phyloP scores from a whole-genome alignment of 176 grass and related monocot genomes.

The Alopecurus myosuroides region DNA sequence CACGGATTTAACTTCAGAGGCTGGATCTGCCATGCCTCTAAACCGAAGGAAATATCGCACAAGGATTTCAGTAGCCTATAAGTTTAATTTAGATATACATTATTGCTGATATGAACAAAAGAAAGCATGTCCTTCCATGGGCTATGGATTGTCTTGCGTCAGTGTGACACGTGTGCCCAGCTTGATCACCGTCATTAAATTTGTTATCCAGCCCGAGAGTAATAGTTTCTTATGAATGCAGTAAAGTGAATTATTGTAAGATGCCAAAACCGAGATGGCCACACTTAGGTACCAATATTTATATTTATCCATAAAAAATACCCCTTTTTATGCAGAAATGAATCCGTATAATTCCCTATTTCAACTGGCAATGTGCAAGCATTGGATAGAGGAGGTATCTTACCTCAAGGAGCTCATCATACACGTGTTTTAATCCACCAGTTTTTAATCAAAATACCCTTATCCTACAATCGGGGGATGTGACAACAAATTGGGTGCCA shows the following conservation, averaged over 20 bases:
- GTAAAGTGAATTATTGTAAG: not conserved
- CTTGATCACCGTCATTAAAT: not conserved
- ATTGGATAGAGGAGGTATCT: not conserved
- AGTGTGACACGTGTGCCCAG: not conserved
- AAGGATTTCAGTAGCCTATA: not conserved
- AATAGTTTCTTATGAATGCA: not conserved
- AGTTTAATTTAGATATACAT: not conserved
- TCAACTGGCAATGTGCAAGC: not conserved
- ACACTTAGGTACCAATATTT: not conserved
- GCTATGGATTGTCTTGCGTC: not conserved
- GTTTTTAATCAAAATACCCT: constrained; percentile 98
- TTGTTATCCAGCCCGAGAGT: not conserved
- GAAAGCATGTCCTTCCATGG: not conserved
- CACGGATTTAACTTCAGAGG: not conserved
- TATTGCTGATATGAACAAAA: not conserved
- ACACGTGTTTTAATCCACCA: constrained; percentile 82
- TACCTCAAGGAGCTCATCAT: constrained; percentile 94
- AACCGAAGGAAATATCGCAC: not conserved
- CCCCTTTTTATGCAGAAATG: too few relatives aligned
- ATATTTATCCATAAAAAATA: not conserved
- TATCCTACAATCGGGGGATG: constrained; percentile 87
- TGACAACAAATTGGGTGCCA: constrained; percentile 82
- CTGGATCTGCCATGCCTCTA: not conserved
- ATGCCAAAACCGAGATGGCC: not conserved
- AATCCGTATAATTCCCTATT: too few relatives aligned